Evolutionary conservation across 306 rosid species (phyloP).

Genomic region (Rosa rugosa): DNA sequence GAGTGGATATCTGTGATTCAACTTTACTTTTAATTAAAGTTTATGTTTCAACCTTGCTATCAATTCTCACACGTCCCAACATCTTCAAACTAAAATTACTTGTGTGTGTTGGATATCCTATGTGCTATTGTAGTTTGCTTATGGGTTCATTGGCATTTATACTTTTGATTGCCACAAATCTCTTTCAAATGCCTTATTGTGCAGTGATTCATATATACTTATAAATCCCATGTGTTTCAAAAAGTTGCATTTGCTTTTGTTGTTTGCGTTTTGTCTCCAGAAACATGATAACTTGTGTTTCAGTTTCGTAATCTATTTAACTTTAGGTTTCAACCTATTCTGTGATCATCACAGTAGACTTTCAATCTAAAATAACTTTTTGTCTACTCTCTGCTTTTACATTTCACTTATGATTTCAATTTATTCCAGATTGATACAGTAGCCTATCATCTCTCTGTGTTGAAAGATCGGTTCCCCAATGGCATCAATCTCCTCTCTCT

Average conservation of each 20-base stretch:
- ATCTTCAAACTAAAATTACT: neutral
- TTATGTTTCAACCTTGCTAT: neutral
- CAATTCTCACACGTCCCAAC: neutral
- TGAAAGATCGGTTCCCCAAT: constrained; percentile 70
- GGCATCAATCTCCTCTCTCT: constrained; percentile 92
- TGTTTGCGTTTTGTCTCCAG: neutral
- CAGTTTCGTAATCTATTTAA: neutral
- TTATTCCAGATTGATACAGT: constrained; percentile 88
- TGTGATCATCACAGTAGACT: neutral
- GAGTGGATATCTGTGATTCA: too few relatives aligned
- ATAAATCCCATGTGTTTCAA: neutral
- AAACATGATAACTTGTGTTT: neutral
- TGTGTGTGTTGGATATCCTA: neutral
- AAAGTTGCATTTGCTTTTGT: neutral
- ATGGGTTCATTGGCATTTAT: neutral
- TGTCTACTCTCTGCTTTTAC: neutral
- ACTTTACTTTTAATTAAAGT: too few relatives aligned
- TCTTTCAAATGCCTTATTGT: neutral
- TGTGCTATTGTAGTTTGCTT: neutral
- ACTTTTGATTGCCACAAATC: neutral
- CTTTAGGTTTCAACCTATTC: neutral
- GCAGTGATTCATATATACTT: neutral
- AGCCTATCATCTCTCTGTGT: constrained; percentile 82
- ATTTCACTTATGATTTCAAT: constrained; percentile 17
- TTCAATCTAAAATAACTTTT: neutral